Percentiles rank a stretch among this genome's conserved stretches.
These are phyloP conservation scores for Candida ipomoeae DNA, from an alignment of 805 yeast genomes.

Conservation along the genomic window DNA sequence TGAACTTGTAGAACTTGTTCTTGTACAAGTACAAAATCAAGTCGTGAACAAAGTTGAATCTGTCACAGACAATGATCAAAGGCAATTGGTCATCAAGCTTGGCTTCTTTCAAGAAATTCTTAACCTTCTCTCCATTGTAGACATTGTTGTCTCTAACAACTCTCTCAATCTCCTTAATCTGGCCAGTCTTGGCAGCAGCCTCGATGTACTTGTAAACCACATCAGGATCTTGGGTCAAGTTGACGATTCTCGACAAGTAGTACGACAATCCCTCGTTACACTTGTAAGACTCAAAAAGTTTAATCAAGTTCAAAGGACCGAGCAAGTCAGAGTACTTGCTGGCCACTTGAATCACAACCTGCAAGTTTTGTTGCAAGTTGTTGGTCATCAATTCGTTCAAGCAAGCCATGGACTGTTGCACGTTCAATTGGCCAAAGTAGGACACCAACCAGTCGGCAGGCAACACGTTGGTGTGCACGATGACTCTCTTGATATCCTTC, in stretches of 20 bases:
- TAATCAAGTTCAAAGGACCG: constrained; percentile 80
- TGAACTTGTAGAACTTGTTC: constrained; percentile 91
- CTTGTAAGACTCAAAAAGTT: constrained; percentile 89
- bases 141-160: constrained; percentile 90
- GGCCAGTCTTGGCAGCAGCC: constrained; percentile 87
- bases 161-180: constrained; percentile 91
- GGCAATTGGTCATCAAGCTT: constrained; percentile 94
- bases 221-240: constrained; percentile 88
- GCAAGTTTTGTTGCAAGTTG: constrained; percentile 82
- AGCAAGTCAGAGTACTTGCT: constrained; percentile 92
- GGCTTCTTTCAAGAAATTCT: constrained; percentile 93
- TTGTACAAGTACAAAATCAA: constrained; percentile 89
- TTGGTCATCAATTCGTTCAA: constrained; percentile 77
- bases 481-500: constrained; percentile 91
- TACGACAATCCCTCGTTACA: constrained; percentile 92
- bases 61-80: constrained; percentile 91
- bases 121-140: constrained; percentile 95
- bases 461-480: constrained; percentile 77
- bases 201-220: constrained; percentile 95
- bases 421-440: constrained; percentile 90
- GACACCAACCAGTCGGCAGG: constrained; percentile 92
- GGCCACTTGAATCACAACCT: constrained; percentile 92
- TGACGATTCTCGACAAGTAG: constrained; percentile 89
- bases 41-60: constrained; percentile 88
- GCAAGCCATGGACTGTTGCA: constrained; percentile 87